Evolutionary conservation across 2,329 filamentous ascomycete species (phyloP), one percentile per base, ranked within the genome.

Genomic region (Zarea fungicola): DNA sequence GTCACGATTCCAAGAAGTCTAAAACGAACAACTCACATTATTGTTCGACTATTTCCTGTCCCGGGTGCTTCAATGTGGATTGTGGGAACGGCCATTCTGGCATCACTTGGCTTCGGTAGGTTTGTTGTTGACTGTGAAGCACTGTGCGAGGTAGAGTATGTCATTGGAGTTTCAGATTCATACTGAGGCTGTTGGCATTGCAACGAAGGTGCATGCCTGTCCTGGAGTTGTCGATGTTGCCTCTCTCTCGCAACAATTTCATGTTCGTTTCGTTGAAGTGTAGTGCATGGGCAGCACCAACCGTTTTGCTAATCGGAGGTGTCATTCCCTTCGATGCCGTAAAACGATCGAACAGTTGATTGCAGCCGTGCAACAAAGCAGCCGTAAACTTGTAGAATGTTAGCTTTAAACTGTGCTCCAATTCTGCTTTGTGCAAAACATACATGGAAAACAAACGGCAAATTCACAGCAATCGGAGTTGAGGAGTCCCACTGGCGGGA

Each of bases 211-310:
- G n/a, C n/a, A n/a, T n/a, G n/a, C n/a, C n/a, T n/a, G 11, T 41
- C 51, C 7, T 50, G 52, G 35, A 52, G 46, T 5, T 21, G 46
- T 8, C 32, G 47, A 28, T 52, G 48, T 14, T 52, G 47, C 31
- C 42, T 56, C 40, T 67, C 58, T 23, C 66, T 63, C 19, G 59
- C 23, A 0, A 59, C 42, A 25, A 68, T 65, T 49, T 69, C 66
- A 10, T 62, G 53, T 31, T 69, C 63, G 25, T 56, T 60, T 4
- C 59, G 56, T 5, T 58, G 48, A 21, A 68, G 52, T 13, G 62
- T 59, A 1, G 46, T 11, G 34, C 49, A 56, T 5, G 66, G 65
- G 35, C 58, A 62, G 40, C 47, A 63, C 40, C 60, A 67, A 16
- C 58, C 56, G 19, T 56, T 55, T 3, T 11, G 13, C 13, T 29